Evolutionary conservation across 2,329 filamentous ascomycete genomes (phyloP).

Genomic region (Chalaropsis thielavioides): DNA sequence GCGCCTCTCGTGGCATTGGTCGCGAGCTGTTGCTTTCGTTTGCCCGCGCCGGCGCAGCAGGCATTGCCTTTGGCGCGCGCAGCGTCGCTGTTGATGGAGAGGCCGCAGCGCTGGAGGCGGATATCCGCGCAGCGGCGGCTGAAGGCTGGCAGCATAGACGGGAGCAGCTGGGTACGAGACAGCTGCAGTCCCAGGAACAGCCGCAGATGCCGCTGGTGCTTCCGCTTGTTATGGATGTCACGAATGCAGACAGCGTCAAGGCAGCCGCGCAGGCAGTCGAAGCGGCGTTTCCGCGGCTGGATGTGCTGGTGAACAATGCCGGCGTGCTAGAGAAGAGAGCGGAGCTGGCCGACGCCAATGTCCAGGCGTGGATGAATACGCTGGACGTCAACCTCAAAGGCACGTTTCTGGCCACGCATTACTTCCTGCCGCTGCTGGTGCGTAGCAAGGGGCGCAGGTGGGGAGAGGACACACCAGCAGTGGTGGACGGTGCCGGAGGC

Average conservation of each 20-base stretch:
- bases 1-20: conserved; percentile 41
- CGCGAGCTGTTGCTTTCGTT: conserved; percentile 39
- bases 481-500: conserved; percentile 19
- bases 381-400: conserved; percentile 39
- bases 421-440: conserved; percentile 36
- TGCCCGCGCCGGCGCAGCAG: conserved; percentile 36
- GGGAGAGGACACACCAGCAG: conserved; percentile 21
- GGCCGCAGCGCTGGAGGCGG: conserved; percentile 12
- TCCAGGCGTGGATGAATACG: conserved; percentile 32
- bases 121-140: neutral
- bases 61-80: conserved; percentile 40
- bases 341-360: conserved; percentile 27
- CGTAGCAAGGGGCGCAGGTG: conserved; percentile 20
- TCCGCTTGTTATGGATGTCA: conserved; percentile 28
- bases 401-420: conserved; percentile 30
- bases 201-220: conserved; percentile 27
- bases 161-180: conserved; percentile 22
- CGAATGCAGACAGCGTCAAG: conserved; percentile 24
- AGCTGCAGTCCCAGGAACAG: conserved; percentile 21
- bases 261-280: conserved; percentile 22
- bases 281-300: conserved; percentile 25
- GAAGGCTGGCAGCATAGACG: neutral
- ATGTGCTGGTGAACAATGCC: conserved; percentile 32
- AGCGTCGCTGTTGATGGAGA: conserved; percentile 27
- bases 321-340: conserved; percentile 28